These are phyloP conservation scores for Lagerstroemia speciosa DNA, from an alignment of 345 rosid species.

Conservation along the genomic window DNA sequence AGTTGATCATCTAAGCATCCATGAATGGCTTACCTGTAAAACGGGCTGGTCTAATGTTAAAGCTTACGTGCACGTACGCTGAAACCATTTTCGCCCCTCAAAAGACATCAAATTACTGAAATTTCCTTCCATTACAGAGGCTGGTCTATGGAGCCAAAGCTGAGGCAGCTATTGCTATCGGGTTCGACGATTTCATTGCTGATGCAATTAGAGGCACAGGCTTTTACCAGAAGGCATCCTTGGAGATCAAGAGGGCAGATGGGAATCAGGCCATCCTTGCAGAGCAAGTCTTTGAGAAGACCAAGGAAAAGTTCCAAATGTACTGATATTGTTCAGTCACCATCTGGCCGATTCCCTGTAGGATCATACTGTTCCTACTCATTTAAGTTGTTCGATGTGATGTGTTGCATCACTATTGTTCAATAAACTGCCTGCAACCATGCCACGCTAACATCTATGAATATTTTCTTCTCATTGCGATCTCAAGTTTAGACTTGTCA, in stretches of 20 bases:
- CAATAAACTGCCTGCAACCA: background rate
- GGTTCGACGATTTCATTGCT: conserved; percentile 71
- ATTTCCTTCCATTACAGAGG: conserved; percentile 25
- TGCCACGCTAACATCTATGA: background rate
- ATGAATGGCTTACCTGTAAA: background rate
- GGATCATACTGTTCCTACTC: background rate
- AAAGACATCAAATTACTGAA: background rate
- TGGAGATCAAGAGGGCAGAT: conserved; percentile 75
- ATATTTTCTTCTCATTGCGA: background rate
- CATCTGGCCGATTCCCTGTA: background rate
- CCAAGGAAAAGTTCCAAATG: conserved; percentile 66
- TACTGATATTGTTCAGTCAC: conserved; percentile 26
- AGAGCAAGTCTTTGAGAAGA: conserved; percentile 85
- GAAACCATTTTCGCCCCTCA: background rate
- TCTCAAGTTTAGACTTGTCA: background rate
- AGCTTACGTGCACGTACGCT: no score
- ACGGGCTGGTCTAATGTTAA: no score
- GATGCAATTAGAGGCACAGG: conserved; percentile 60
- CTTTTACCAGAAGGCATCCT: conserved; percentile 45
- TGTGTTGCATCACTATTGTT: background rate
- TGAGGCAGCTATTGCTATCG: conserved; percentile 66
- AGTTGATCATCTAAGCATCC: background rate
- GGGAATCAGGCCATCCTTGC: conserved; percentile 69
- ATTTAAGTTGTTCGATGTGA: background rate
- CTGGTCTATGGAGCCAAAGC: conserved; percentile 65